Base-by-base conservation (phyloP, 495 filamentous ascomycete genomes). In the Aspergillus homomorphus region DNA sequence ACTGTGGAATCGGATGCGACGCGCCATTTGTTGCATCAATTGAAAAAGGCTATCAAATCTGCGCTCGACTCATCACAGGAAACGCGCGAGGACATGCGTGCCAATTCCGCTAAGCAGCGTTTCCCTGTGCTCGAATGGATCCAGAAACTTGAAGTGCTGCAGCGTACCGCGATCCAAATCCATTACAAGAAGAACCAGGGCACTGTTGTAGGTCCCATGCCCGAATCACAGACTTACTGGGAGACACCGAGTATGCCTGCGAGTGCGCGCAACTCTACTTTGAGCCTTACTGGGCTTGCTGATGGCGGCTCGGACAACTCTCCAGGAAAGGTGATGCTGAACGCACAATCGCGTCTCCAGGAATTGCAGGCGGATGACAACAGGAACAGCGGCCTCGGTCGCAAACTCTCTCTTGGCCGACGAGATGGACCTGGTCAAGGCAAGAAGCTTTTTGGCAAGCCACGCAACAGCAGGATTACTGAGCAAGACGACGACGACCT, bases 121-220 rank as follows among this genome's bases (percentile, higher is more conserved):
- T 89, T 89, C 69, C 86, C 86, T 3, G 84, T 85, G 9, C 73
- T 76, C 10, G 79, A 83, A 55, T 85, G 82, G 82, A 65, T 82
- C 45, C 74, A 81, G 59, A 73, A 79, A 43, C 70, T 85, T 14
- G 82, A 82, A 41, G 69, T 69, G 1, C 66, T 85, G 28, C 79
- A 85, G 54, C 65, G 72, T 46, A 77, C 73, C 4, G 63, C 75
- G 28, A 74, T 77, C 49, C 26, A 62, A 9, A 61, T 64, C 20
- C 61, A 66, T 45, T 55, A 66, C 45, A 16, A 33, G 1, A 58
- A 65, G 60, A 67, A 63, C 53, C 55, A 54, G 45, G 49, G 51
- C 45, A 58, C 63, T 18, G 43, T 62, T 4, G 28, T 44, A 26
- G 55, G 41, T 45, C 33, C 50, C 3, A 33, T 51, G 23, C 48